These are phyloP conservation scores for Inonotus obliquus DNA, from an alignment of 1,284 basidiomycete genomes.

Conservation along the genomic window DNA sequence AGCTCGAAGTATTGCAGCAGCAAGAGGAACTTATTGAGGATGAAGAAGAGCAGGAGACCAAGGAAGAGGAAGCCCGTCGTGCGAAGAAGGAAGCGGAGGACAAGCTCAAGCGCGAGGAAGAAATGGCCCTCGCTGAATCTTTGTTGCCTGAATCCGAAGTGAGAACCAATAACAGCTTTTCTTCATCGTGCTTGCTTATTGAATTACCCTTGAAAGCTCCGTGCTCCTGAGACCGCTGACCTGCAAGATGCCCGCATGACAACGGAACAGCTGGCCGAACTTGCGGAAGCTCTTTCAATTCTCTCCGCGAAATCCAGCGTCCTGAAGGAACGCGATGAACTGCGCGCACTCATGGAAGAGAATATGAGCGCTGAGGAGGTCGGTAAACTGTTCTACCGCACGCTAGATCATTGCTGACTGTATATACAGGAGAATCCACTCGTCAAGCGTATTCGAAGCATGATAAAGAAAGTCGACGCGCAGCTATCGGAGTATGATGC, in stretches of 20 bases:
- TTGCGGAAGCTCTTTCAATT: conserved; percentile 88
- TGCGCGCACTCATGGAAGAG: conserved; percentile 87
- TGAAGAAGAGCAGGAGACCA: conserved; percentile 96
- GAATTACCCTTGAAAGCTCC: conserved; percentile 7
- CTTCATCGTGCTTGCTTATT: not conserved
- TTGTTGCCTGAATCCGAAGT: conserved; percentile 81
- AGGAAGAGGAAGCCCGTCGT: conserved; percentile 88
- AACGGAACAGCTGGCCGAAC: conserved; percentile 91
- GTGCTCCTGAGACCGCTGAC: conserved; percentile 28
- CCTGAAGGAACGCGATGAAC: conserved; percentile 91
- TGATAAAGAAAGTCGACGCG: conserved; percentile 94
- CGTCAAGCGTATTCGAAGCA: conserved; percentile 90
- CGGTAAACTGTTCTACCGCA: conserved; percentile 18
- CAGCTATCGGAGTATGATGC: conserved; percentile 92
- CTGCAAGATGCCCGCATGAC: conserved; percentile 90
- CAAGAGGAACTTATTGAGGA: conserved; percentile 99
- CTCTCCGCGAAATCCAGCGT: conserved; percentile 96
- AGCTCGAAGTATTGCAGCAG: conserved; percentile 95
- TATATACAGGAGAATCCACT: conserved; percentile 66
- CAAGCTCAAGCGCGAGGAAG: conserved; percentile 44
- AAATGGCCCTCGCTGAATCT: conserved; percentile 69
- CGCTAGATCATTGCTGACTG: conserved; percentile 3
- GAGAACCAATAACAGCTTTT: conserved; percentile 16
- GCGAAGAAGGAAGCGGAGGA: conserved; percentile 79
- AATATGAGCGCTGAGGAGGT: conserved; percentile 86